Conservation (phyloP, 2,329 filamentous ascomycete genomes). For the Aspergillus caelatus region DNA sequence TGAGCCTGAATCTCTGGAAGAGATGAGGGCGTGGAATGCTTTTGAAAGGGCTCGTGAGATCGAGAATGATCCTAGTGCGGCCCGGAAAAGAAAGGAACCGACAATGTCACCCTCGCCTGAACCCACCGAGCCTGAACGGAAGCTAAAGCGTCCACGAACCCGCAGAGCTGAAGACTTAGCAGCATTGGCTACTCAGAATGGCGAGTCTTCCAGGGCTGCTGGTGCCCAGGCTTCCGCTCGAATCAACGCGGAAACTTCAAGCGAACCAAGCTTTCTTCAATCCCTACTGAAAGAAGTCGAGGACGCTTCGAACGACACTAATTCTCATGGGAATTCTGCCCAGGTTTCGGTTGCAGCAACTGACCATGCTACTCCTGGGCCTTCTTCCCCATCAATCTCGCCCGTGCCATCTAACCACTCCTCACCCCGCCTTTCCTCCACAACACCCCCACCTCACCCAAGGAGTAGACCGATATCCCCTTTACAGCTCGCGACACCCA, state of each 20-base stretch:
- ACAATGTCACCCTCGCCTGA: conserved; percentile 78
- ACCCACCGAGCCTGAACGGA: conserved; percentile 72
- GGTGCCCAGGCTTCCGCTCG: conserved; percentile 34
- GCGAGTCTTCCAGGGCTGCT: conserved; percentile 42
- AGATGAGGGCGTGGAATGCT: conserved; percentile 84
- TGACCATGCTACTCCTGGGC: conserved; percentile 42
- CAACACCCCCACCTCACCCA: conserved; percentile 42
- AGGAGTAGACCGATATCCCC: conserved; percentile 39
- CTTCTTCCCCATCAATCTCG: conserved; percentile 46
- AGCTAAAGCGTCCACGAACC: conserved; percentile 84
- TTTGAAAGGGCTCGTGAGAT: conserved; percentile 81
- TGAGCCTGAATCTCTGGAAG: conserved; percentile 74
- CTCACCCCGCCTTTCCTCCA: conserved; percentile 41
- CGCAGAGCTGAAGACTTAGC: conserved; percentile 63
- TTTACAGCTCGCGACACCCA: conserved; percentile 36
- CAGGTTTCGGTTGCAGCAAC: conserved; percentile 39
- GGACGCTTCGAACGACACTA: conserved; percentile 44
- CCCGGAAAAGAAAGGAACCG: conserved; percentile 55
- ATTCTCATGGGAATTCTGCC: conserved; percentile 35
- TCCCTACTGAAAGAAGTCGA: conserved; percentile 89
- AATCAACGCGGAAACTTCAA: conserved; percentile 42
- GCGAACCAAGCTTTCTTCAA: conserved; percentile 77
- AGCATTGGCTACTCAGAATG: conserved; percentile 47
- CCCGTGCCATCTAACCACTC: conserved; percentile 44
- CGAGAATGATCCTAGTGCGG: conserved; percentile 53